Evolutionary conservation across 148 eudicot genomes (phyloP).

Genomic region (Agrostemma githago): DNA sequence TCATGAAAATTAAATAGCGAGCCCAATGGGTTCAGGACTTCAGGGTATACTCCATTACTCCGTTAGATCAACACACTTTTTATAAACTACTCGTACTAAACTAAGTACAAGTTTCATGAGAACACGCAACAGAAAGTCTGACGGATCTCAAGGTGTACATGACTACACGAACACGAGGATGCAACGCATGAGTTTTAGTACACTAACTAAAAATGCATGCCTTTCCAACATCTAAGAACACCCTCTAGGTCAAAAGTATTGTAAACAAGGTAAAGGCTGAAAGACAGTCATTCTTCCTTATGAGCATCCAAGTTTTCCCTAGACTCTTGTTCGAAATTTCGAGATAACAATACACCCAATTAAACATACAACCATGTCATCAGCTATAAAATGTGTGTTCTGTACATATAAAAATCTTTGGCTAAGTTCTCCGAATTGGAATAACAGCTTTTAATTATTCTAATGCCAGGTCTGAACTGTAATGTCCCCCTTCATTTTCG

Average conservation of each 20-base stretch:
- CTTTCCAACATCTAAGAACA: not conserved
- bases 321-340: not conserved
- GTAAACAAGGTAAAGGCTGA: too few relatives aligned
- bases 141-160: not conserved
- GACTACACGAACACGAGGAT: too few relatives aligned
- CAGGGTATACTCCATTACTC: too few relatives aligned
- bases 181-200: not conserved
- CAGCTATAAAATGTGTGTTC: not conserved
- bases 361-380: not conserved
- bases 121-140: not conserved
- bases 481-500: not conserved
- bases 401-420: not conserved
- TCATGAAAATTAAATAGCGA: not conserved
- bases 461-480: not conserved
- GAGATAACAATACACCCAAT: not conserved
- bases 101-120: not conserved
- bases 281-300: too few relatives aligned
- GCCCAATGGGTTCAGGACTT: not conserved
- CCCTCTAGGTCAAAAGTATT: too few relatives aligned
- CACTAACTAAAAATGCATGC: not conserved
- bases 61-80: too few relatives aligned
- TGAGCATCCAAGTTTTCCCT: not conserved
- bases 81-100: too few relatives aligned
- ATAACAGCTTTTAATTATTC: not conserved
- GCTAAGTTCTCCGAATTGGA: not conserved